Evolutionary conservation across 2,329 filamentous ascomycete species (phyloP).

Genomic region (Albophoma yamanashiensis): DNA sequence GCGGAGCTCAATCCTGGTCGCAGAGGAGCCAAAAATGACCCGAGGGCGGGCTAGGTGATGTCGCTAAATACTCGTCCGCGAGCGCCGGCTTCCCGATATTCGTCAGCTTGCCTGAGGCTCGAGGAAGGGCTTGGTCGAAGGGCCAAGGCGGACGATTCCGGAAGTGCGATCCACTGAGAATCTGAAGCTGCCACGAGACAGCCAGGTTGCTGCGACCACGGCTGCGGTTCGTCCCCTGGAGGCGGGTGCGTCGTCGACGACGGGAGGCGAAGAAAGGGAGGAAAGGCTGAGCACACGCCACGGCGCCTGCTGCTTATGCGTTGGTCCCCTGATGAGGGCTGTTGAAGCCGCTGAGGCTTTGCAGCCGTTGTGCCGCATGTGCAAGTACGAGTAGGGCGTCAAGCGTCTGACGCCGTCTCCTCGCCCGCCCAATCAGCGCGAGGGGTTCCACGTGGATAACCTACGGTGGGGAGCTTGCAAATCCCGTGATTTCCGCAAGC

Average conservation of each 20-base stretch:
- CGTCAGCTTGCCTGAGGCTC: background rate
- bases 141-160: background rate
- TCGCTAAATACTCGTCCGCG: background rate
- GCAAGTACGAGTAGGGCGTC: too few species aligned
- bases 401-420: too few species aligned
- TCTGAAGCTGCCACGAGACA: background rate
- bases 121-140: background rate
- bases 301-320: background rate
- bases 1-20: background rate
- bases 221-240: background rate
- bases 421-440: background rate
- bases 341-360: background rate
- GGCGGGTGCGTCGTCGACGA: background rate
- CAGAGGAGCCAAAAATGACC: background rate
- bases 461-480: background rate
- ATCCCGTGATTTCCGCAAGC: background rate
- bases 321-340: background rate
- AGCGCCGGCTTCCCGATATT: background rate
- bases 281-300: background rate
- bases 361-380: background rate
- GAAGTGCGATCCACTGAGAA: background rate
- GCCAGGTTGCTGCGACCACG: background rate
- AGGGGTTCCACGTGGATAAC: background rate
- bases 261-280: background rate
- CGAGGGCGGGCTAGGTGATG: background rate